phyloP scores from a whole-genome alignment of 2,329 filamentous ascomycete genomes.

The Colletotrichum melonis region DNA sequence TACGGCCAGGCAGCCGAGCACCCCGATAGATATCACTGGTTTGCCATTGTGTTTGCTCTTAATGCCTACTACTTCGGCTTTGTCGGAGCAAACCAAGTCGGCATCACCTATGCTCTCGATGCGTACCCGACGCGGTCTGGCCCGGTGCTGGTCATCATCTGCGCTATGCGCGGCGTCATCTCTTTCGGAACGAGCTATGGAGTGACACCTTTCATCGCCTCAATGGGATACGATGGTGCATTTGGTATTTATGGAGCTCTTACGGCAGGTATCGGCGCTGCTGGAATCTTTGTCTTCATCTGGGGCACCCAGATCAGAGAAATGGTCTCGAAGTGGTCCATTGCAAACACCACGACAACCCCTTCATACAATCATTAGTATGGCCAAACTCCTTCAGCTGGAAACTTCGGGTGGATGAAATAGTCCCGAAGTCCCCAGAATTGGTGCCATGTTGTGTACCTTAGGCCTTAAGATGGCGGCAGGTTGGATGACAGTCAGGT shows the following conservation, averaged over 20 bases:
- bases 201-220: conserved; percentile 42
- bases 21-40: conserved; percentile 49
- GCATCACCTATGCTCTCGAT: conserved; percentile 56
- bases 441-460: too few relatives aligned
- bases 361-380: conserved; percentile 19
- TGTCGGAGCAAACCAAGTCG: conserved; percentile 55
- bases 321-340: conserved; percentile 15
- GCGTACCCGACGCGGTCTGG: conserved; percentile 54
- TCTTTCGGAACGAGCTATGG: conserved; percentile 51
- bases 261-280: conserved; percentile 42
- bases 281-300: conserved; percentile 46
- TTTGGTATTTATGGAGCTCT: conserved; percentile 46
- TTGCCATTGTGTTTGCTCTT: conserved; percentile 43
- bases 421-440: too few relatives aligned
- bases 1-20: conserved; percentile 50
- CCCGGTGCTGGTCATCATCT: conserved; percentile 56
- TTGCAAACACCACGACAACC: background rate
- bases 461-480: too few relatives aligned
- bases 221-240: conserved; percentile 46
- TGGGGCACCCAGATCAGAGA: conserved; percentile 46
- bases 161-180: conserved; percentile 57
- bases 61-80: conserved; percentile 49
- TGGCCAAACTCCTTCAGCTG: too few relatives aligned
- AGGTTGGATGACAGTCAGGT: too few relatives aligned
- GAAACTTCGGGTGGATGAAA: too few relatives aligned